Evolutionary conservation across 768 basidiomycete genomes (phyloP).

Genomic region (Neoboletus subvelutipes): DNA sequence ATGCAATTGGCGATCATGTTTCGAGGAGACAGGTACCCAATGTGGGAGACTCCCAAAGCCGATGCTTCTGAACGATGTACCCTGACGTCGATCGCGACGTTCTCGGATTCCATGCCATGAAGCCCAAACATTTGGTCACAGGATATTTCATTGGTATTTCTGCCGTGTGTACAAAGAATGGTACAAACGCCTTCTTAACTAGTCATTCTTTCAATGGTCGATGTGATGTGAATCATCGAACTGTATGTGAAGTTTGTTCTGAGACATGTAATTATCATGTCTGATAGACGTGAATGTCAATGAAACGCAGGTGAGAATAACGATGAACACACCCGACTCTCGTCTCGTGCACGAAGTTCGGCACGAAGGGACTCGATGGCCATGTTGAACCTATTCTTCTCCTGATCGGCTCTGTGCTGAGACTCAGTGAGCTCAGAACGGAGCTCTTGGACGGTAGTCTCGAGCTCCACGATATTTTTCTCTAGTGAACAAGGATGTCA

Average conservation of each 20-base stretch:
- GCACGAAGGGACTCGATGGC: no score
- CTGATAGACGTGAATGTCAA: not conserved
- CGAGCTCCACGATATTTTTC: conserved; percentile 3
- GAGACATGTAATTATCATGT: not conserved
- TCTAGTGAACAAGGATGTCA: not conserved
- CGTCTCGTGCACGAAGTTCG: not conserved
- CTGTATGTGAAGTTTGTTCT: not conserved
- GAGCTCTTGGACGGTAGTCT: conserved; percentile 1
- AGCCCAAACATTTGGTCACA: not conserved
- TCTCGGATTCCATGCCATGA: no score
- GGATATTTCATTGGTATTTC: not conserved
- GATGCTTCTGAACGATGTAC: no score
- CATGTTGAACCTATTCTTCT: not conserved
- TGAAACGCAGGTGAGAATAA: not conserved
- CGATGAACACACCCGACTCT: no score
- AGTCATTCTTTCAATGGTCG: not conserved
- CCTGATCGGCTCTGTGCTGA: not conserved
- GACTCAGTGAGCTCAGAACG: not conserved
- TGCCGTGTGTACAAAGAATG: not conserved
- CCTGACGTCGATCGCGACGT: no score
- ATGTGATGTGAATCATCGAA: not conserved
- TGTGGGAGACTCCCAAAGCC: no score
- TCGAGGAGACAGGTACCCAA: no score
- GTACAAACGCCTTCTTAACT: not conserved
- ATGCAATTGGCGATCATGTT: no score